These are phyloP conservation scores for Heterobasidion irregulare DNA, from an alignment of 1,284 basidiomycete genomes.

Conservation along the genomic window DNA sequence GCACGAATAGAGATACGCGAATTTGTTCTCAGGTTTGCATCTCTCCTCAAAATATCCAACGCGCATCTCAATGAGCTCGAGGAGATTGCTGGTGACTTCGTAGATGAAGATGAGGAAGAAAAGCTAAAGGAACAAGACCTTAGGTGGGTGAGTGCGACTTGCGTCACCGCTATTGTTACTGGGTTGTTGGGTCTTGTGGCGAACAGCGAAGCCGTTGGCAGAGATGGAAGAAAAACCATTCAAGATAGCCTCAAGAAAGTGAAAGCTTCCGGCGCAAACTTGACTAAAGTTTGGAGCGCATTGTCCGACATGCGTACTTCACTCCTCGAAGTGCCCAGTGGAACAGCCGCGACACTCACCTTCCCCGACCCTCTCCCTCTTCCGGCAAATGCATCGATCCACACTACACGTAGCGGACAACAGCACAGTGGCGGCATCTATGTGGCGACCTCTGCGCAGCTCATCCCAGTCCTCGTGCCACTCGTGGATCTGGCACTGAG, in stretches of 20 bases:
- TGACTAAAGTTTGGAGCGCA: conserved; percentile 53
- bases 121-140: conserved; percentile 23
- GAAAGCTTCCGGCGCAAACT: conserved; percentile 39
- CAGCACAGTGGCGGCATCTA: conserved; percentile 20
- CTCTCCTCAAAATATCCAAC: conserved; percentile 44
- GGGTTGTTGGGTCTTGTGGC: conserved; percentile 49
- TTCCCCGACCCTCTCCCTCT: conserved; percentile 52
- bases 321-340: conserved; percentile 11
- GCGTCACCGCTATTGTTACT: conserved; percentile 50
- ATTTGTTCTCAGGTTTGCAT: conserved; percentile 57
- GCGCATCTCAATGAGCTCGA: conserved; percentile 58
- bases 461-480: conserved; percentile 53
- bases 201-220: conserved; percentile 28
- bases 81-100: conserved; percentile 32
- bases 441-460: conserved; percentile 46
- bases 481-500: conserved; percentile 44
- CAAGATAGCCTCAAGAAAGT: conserved; percentile 42
- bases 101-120: conserved; percentile 26
- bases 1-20: conserved; percentile 65
- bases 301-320: conserved; percentile 39
- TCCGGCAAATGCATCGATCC: conserved; percentile 26
- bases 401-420: conserved; percentile 30
- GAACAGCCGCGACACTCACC: conserved; percentile 16
- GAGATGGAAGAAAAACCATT: conserved; percentile 30
- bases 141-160: conserved; percentile 56